Percentiles rank a stretch among this genome's conserved stretches.
Conservation (phyloP, 768 basidiomycete genomes). For the Suillus paluster region DNA sequence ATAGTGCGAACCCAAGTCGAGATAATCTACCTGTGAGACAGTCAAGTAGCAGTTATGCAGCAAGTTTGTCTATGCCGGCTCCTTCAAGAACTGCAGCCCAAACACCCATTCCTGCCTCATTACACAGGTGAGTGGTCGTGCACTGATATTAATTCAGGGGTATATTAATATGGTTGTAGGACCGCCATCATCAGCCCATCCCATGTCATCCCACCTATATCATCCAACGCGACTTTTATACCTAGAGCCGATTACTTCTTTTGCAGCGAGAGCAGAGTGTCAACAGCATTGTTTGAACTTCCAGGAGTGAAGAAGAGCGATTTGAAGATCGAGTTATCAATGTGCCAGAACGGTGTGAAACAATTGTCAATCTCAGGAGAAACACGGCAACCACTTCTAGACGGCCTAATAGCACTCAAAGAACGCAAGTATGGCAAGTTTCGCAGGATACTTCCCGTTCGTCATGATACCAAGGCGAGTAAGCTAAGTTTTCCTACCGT, state of each 20-base stretch:
- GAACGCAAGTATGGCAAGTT: conserved; percentile 61
- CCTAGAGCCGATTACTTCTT: conserved; percentile 69
- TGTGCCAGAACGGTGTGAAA: conserved; percentile 65
- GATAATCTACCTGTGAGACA: conserved; percentile 36
- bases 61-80: conserved; percentile 14
- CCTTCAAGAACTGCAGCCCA: conserved; percentile 12
- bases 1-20: conserved; percentile 35
- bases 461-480: conserved; percentile 57
- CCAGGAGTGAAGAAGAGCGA: conserved; percentile 67
- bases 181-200: conserved; percentile 28
- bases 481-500: conserved; percentile 21
- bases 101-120: conserved; percentile 6
- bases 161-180: conserved; percentile 17
- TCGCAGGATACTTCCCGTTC: conserved; percentile 55
- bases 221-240: conserved; percentile 35
- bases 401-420: conserved; percentile 47
- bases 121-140: conserved; percentile 13
- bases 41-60: conserved; percentile 21
- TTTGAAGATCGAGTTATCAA: conserved; percentile 61
- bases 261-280: conserved; percentile 50
- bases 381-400: conserved; percentile 45
- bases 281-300: conserved; percentile 68
- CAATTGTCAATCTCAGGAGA: conserved; percentile 62
- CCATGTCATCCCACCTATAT: conserved; percentile 18
- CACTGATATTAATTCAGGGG: conserved; percentile 12